phyloP scores from a whole-genome alignment of 805 yeast species.

The Saturnispora silvae region DNA sequence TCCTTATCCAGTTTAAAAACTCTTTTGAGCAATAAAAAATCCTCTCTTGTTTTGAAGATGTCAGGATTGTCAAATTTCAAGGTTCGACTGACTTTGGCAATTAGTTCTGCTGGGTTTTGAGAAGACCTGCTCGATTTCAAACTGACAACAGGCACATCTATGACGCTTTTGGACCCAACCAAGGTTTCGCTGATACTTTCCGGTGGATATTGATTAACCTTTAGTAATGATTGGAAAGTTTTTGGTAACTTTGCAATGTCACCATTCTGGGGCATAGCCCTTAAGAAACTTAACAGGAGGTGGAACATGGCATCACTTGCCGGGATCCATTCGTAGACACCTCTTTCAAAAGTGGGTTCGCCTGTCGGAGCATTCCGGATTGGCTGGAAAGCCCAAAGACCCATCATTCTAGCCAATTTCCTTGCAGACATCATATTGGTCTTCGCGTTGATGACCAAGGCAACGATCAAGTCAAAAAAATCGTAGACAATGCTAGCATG shows the following conservation, averaged over 20 bases:
- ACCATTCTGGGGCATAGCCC: constrained; percentile 64
- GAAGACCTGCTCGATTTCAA: constrained; percentile 33
- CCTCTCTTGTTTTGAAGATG: constrained; percentile 64
- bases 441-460: constrained; percentile 69
- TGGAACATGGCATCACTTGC: constrained; percentile 84
- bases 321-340: constrained; percentile 65
- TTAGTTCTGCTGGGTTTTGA: constrained; percentile 43
- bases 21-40: constrained; percentile 62
- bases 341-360: constrained; percentile 45
- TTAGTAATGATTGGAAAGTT: constrained; percentile 52
- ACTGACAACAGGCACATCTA: constrained; percentile 29
- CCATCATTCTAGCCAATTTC: constrained; percentile 71
- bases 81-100: constrained; percentile 46
- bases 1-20: constrained; percentile 44
- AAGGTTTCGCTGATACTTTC: constrained; percentile 24
- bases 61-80: constrained; percentile 62
- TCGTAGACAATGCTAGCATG: constrained; percentile 87
- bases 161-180: constrained; percentile 18
- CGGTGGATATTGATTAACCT: constrained; percentile 71
- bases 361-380: constrained; percentile 28
- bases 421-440: constrained; percentile 71
- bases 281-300: constrained; percentile 59
- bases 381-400: constrained; percentile 71
- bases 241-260: constrained; percentile 48
- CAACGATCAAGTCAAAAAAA: constrained; percentile 69